phyloP scores from a whole-genome alignment of 768 basidiomycete genomes.

The Amanita inopinata region DNA sequence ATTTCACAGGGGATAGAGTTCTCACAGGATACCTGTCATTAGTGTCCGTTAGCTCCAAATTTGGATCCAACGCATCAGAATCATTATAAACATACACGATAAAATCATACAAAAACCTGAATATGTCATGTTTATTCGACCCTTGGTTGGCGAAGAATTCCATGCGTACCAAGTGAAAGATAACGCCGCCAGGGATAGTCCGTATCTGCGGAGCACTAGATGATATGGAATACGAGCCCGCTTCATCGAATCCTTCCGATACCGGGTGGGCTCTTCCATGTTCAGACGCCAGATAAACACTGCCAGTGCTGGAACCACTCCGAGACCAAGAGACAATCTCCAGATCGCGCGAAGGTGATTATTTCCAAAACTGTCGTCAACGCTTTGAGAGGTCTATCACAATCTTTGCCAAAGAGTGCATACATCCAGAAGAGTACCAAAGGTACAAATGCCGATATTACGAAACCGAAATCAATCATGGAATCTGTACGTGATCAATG shows the following conservation, averaged over 20 bases:
- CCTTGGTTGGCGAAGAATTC: no score
- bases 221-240: conserved; percentile 61
- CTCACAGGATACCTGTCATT: conserved; percentile 52
- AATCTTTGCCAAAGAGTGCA: conserved; percentile 15
- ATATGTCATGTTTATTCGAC: background rate
- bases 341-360: conserved; percentile 80
- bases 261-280: conserved; percentile 74
- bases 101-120: conserved; percentile 72
- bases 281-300: conserved; percentile 83
- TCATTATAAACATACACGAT: conserved; percentile 60
- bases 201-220: conserved; percentile 74
- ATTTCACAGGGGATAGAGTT: conserved; percentile 6
- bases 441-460: conserved; percentile 71
- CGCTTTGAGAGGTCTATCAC: background rate
- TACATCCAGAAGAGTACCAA: conserved; percentile 86
- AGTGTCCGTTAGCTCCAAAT: background rate
- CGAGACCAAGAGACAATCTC: conserved; percentile 80
- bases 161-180: conserved; percentile 59
- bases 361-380: conserved; percentile 54
- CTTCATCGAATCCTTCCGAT: conserved; percentile 74
- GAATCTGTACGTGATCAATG: conserved; percentile 33
- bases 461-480: conserved; percentile 85
- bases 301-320: conserved; percentile 66
- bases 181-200: conserved; percentile 63
- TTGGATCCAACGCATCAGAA: no score